phyloP scores from a whole-genome alignment of 2,329 filamentous ascomycete species.

The Seiridium cupressi region DNA sequence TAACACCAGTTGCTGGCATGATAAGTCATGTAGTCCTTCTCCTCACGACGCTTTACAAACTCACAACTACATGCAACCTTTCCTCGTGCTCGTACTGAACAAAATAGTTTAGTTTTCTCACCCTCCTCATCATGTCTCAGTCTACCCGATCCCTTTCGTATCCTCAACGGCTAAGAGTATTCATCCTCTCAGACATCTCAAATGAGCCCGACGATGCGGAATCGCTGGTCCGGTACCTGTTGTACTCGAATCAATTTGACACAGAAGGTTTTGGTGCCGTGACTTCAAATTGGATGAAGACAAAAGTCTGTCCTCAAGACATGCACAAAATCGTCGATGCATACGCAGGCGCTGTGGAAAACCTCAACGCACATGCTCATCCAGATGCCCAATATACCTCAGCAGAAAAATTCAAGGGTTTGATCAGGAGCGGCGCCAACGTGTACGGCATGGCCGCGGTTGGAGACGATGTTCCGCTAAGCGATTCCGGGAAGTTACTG shows the following conservation, averaged over 20 bases:
- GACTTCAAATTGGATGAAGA: constrained; percentile 44
- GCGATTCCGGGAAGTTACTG: constrained; percentile 41
- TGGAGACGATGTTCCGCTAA: constrained; percentile 26
- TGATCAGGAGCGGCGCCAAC: constrained; percentile 36
- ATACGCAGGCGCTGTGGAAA: constrained; percentile 41
- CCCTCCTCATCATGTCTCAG: background rate
- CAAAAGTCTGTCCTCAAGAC: constrained; percentile 36
- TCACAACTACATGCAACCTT: too few species aligned
- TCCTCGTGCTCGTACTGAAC: too few species aligned
- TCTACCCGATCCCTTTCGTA: background rate
- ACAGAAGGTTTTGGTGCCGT: constrained; percentile 31
- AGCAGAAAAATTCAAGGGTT: constrained; percentile 29
- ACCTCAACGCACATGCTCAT: constrained; percentile 46
- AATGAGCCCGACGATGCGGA: constrained; percentile 36
- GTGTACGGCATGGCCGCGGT: constrained; percentile 33
- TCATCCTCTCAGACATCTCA: constrained; percentile 33
- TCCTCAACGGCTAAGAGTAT: constrained; percentile 21
- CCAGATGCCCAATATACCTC: constrained; percentile 39
- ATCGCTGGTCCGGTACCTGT: constrained; percentile 31
- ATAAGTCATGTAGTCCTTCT: background rate
- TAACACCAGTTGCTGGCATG: background rate
- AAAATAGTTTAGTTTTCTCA: too few species aligned
- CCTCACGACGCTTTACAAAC: too few species aligned
- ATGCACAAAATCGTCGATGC: constrained; percentile 42
- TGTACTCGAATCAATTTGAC: constrained; percentile 36